A percentile compares a stretch with the other conserved stretches of the same genome.
Evolutionary conservation across 2,329 filamentous ascomycete genomes (phyloP).

Genomic region (Pseudogymnoascus sp.): DNA sequence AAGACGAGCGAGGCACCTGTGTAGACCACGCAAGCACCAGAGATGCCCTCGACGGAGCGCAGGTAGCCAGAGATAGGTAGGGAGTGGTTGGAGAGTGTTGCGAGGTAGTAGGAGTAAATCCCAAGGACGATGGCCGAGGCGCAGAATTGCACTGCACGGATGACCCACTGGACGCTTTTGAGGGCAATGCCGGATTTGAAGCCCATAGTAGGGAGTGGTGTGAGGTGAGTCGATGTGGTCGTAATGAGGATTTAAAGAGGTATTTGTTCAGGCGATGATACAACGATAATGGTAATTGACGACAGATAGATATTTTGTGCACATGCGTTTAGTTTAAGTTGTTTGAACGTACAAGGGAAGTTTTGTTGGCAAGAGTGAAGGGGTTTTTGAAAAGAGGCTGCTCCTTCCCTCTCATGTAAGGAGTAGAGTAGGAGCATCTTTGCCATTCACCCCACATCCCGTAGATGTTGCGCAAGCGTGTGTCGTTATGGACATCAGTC

Average conservation of each 20-base stretch:
- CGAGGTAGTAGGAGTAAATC: slow-evolving; percentile 80
- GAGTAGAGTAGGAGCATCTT: not conserved
- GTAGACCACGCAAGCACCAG: slow-evolving; percentile 69
- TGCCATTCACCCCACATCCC: slow-evolving; percentile 5
- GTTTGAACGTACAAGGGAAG: not conserved
- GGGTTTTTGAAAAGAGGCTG: not conserved
- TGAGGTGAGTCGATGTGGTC: not conserved
- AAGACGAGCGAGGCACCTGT: slow-evolving; percentile 63
- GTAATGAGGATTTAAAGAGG: not conserved
- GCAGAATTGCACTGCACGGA: slow-evolving; percentile 68
- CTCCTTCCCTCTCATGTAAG: not conserved
- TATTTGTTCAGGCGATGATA: not conserved
- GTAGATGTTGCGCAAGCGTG: slow-evolving; percentile 2
- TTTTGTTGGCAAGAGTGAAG: not conserved
- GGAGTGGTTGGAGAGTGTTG: slow-evolving; percentile 59
- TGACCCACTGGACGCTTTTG: slow-evolving; percentile 60
- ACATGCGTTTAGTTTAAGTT: not conserved
- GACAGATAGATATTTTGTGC: not conserved
- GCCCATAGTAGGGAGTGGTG: slow-evolving; percentile 40
- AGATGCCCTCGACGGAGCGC: slow-evolving; percentile 70
- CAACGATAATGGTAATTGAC: not conserved
- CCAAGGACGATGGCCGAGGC: slow-evolving; percentile 67
- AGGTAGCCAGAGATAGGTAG: slow-evolving; percentile 56
- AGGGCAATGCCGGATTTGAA: slow-evolving; percentile 53
- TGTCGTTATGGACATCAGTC: slow-evolving; percentile 3